Evolutionary conservation across 768 basidiomycete genomes (phyloP).

Genomic region (Paxillus ammoniavirescens): DNA sequence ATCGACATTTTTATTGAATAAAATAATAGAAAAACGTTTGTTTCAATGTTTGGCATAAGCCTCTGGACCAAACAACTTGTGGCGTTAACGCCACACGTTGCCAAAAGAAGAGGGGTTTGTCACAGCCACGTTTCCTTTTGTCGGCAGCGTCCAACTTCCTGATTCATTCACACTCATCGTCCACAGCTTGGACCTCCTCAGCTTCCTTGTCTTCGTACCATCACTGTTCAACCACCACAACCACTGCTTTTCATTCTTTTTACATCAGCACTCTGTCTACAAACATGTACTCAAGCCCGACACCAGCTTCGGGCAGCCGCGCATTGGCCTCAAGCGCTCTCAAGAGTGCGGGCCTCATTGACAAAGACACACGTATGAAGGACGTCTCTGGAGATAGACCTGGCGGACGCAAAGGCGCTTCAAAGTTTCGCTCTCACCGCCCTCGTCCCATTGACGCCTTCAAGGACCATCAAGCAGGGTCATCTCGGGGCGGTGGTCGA

Average conservation of each 20-base stretch:
- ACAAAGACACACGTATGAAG: constrained; percentile 74
- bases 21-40: constrained; percentile 7
- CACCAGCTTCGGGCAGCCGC: constrained; percentile 57
- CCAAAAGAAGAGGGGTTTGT: constrained; percentile 22
- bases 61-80: constrained; percentile 22
- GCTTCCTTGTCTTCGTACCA: constrained; percentile 17
- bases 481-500: constrained; percentile 44
- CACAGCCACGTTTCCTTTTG: constrained; percentile 20
- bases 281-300: constrained; percentile 58
- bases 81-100: constrained; percentile 8
- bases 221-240: constrained; percentile 1
- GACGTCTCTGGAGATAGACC: constrained; percentile 63
- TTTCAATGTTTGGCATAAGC: constrained; percentile 30
- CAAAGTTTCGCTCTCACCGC: constrained; percentile 61
- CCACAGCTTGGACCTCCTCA: constrained; percentile 5
- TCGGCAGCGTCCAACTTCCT: constrained; percentile 10
- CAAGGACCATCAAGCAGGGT: constrained; percentile 46
- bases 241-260: not conserved
- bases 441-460: constrained; percentile 57
- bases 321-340: constrained; percentile 60
- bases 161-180: constrained; percentile 16
- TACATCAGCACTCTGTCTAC: not conserved
- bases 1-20: not conserved
- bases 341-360: constrained; percentile 71
- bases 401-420: constrained; percentile 68